Percentiles rank a stretch among this genome's conserved stretches.
Evolutionary conservation across 2,329 filamentous ascomycete species (phyloP).

Genomic region (Stachybotrys elegans): DNA sequence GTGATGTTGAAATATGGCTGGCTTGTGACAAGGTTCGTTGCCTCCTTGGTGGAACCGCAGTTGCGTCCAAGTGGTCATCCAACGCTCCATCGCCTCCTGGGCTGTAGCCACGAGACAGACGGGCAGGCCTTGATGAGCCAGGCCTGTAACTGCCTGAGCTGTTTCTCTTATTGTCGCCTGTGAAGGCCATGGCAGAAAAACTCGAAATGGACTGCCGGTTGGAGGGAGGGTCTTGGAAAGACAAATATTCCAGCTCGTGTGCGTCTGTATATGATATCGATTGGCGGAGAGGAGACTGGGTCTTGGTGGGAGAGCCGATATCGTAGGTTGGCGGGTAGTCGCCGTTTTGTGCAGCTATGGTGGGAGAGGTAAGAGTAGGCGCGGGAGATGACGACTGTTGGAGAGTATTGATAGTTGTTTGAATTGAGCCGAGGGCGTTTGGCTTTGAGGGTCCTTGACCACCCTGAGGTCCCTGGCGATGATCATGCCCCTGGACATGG

Average conservation of each 20-base stretch:
- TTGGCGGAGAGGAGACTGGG: slow-evolving; percentile 24
- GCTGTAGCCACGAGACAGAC: slow-evolving; percentile 16
- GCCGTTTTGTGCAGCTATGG: slow-evolving; percentile 14
- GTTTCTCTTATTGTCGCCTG: slow-evolving; percentile 20
- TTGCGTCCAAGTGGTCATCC: slow-evolving; percentile 8
- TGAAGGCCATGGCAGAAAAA: slow-evolving; percentile 27
- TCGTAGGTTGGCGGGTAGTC: slow-evolving; percentile 19
- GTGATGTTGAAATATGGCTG: slow-evolving; percentile 24
- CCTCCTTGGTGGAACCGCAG: slow-evolving; percentile 5
- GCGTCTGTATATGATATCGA: slow-evolving; percentile 19
- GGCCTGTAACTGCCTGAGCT: slow-evolving; percentile 6
- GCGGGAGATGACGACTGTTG: slow-evolving; percentile 8
- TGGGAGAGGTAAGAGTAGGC: slow-evolving; percentile 12
- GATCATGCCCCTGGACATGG: slow-evolving; percentile 8
- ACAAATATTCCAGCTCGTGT: background rate
- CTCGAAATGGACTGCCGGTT: slow-evolving; percentile 13
- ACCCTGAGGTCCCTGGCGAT: background rate
- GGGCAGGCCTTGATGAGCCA: slow-evolving; percentile 14
- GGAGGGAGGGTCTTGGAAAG: slow-evolving; percentile 10
- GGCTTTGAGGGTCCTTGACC: background rate
- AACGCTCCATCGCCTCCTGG: background rate
- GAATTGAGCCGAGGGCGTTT: background rate
- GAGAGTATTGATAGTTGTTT: background rate
- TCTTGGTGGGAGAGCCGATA: slow-evolving; percentile 19
- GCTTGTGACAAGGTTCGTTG: background rate